phyloP scores from a whole-genome alignment of 805 yeast species.

The Ogataea corticis region DNA sequence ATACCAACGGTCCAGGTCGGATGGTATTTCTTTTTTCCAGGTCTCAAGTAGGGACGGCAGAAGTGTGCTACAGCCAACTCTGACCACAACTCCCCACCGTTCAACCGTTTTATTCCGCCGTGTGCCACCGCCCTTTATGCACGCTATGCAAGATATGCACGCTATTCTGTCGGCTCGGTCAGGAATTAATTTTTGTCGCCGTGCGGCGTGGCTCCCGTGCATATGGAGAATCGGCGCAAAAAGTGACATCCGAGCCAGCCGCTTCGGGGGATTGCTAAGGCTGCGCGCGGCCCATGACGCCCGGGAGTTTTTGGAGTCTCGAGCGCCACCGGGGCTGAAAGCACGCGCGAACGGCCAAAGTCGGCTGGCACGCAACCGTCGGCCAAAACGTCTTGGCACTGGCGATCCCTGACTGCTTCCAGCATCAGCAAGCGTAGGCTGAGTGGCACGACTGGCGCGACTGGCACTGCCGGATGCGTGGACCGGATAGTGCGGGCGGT shows the following conservation, averaged over 20 bases:
- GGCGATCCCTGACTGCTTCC: no score
- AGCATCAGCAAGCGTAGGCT: no score
- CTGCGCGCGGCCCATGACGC: background rate
- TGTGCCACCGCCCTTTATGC: background rate
- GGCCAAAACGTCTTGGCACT: no score
- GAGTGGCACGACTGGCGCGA: no score
- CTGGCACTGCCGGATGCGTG: no score
- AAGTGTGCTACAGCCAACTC: background rate
- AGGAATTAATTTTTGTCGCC: background rate
- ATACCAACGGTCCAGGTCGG: background rate
- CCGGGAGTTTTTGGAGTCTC: no score
- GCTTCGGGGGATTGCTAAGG: slow-evolving; percentile 3
- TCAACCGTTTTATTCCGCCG: slow-evolving; percentile 3
- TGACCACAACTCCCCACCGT: background rate
- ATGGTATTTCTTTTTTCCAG: background rate
- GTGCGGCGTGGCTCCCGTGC: slow-evolving; percentile 7
- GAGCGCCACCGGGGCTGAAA: no score
- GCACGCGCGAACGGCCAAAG: no score
- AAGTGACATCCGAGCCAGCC: slow-evolving; percentile 8
- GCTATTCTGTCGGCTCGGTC: slow-evolving; percentile 6
- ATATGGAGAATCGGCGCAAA: slow-evolving; percentile 1
- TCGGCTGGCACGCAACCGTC: no score
- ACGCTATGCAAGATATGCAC: background rate
- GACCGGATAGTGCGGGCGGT: no score
- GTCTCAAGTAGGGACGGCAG: background rate